Evolutionary conservation across 352 stramenopile genomes (phyloP).

Genomic region (Globisporangium echinulatum): DNA sequence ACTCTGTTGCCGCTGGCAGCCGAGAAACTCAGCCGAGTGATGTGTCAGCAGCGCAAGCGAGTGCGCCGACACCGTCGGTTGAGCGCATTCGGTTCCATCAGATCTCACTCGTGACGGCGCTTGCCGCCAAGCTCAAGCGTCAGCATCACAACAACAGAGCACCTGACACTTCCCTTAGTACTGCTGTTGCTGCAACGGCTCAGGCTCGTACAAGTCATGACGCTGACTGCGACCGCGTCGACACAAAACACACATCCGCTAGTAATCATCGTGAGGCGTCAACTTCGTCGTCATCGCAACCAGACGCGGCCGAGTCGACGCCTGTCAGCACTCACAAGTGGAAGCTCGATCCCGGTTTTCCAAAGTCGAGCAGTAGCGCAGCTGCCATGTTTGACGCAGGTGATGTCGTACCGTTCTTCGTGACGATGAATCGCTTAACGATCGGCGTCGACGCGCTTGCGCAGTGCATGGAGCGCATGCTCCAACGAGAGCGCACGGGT

Average conservation of each 20-base stretch:
- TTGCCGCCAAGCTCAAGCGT: conserved; percentile 23
- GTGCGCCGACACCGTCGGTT: conserved; percentile 21
- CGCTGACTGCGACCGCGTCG: background rate
- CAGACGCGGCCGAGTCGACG: background rate
- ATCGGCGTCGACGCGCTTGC: conserved; percentile 17
- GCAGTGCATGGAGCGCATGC: conserved; percentile 40
- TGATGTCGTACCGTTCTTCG: conserved; percentile 42
- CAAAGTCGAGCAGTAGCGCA: conserved; percentile 5
- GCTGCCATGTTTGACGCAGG: conserved; percentile 27
- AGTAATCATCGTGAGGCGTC: background rate
- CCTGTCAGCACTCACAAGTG: background rate
- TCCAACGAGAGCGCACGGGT: conserved; percentile 41
- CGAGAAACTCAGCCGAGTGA: background rate
- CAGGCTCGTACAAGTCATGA: no score
- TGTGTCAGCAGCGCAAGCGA: conserved; percentile 1
- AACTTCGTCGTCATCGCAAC: background rate
- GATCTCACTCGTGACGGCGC: conserved; percentile 28
- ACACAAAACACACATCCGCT: background rate
- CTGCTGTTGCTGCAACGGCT: no score
- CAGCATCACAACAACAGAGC: background rate
- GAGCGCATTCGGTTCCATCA: conserved; percentile 43
- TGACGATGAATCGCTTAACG: conserved; percentile 23
- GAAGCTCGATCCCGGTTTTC: conserved; percentile 11
- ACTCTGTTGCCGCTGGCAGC: background rate
- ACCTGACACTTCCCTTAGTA: background rate